Conservation (phyloP, 83 land plant species). For the Diphasiastrum complanatum region DNA sequence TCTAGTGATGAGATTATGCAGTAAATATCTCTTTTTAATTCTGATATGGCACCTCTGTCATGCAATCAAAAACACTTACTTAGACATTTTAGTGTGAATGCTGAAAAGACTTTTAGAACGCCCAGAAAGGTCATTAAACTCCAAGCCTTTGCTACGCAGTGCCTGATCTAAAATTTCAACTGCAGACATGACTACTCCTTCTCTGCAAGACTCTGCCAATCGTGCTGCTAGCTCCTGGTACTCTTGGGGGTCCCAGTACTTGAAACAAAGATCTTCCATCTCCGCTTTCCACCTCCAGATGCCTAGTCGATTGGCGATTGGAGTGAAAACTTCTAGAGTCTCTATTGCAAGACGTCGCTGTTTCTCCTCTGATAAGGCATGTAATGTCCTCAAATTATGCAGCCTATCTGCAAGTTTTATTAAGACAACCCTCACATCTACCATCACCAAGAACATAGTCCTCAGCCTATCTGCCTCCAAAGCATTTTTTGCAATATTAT, state of each 20-base stretch:
- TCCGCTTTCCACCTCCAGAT: slow-evolving; percentile 93
- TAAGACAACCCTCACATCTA: slow-evolving; percentile 85
- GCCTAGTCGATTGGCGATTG: slow-evolving; percentile 82
- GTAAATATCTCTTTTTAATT: too few relatives aligned
- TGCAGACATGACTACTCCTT: slow-evolving; percentile 58
- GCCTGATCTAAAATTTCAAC: slow-evolving; percentile 59
- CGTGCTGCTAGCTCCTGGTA: slow-evolving; percentile 54
- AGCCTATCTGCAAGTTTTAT: slow-evolving; percentile 91
- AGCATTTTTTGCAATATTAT: slow-evolving; percentile 60
- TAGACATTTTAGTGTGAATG: slow-evolving; percentile 76
- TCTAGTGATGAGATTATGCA: too few relatives aligned
- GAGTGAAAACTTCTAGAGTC: slow-evolving; percentile 84
- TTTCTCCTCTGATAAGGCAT: slow-evolving; percentile 58
- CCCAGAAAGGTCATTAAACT: slow-evolving; percentile 63
- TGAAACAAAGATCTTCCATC: slow-evolving; percentile 83
- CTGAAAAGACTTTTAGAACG: slow-evolving; percentile 89
- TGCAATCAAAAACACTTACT: slow-evolving; percentile 47
- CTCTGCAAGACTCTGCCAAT: slow-evolving; percentile 60
- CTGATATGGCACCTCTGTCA: too few relatives aligned
- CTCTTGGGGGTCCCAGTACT: slow-evolving; percentile 57
- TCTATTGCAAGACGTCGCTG: slow-evolving; percentile 88
- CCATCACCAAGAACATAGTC: slow-evolving; percentile 96
- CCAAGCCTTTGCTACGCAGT: slow-evolving; percentile 40
- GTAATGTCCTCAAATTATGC: slow-evolving; percentile 93
- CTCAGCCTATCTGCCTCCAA: slow-evolving; percentile 85